These are phyloP conservation scores for Aegilops speltoides DNA, from an alignment of 176 grass and related monocot genomes.

Conservation along the genomic window DNA sequence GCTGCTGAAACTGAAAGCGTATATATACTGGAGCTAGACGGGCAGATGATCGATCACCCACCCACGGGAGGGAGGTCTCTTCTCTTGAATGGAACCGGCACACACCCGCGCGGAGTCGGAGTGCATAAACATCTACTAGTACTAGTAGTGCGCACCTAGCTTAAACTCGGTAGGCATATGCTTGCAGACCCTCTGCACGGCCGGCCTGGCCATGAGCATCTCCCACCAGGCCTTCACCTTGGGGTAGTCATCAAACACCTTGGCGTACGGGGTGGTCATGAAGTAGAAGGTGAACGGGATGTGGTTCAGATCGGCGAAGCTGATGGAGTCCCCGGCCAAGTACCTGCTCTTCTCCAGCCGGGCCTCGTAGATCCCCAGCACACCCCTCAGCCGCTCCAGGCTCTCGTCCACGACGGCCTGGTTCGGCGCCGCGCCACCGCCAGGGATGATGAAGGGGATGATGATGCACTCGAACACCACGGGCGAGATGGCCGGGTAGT, in stretches of 20 bases:
- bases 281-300: background rate
- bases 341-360: background rate
- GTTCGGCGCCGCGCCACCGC: background rate
- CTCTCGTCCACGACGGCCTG: background rate
- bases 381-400: background rate
- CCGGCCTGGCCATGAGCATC: background rate
- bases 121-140: no score
- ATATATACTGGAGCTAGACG: no score
- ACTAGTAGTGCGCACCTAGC: no score
- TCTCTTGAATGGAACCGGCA: background rate
- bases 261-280: background rate
- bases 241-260: slow-evolving; percentile 13
- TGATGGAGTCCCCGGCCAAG: background rate
- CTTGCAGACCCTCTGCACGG: slow-evolving; percentile 10
- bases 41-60: background rate
- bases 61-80: no score
- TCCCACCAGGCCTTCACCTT: slow-evolving; percentile 41
- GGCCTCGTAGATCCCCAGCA: background rate
- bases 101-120: background rate
- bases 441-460: background rate
- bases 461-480: background rate
- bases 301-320: background rate
- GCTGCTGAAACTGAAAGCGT: background rate
- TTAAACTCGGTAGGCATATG: background rate
- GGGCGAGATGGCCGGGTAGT: background rate